These are phyloP conservation scores for Phytopythium sindhum DNA, from an alignment of 352 stramenopile species.

Conservation along the genomic window DNA sequence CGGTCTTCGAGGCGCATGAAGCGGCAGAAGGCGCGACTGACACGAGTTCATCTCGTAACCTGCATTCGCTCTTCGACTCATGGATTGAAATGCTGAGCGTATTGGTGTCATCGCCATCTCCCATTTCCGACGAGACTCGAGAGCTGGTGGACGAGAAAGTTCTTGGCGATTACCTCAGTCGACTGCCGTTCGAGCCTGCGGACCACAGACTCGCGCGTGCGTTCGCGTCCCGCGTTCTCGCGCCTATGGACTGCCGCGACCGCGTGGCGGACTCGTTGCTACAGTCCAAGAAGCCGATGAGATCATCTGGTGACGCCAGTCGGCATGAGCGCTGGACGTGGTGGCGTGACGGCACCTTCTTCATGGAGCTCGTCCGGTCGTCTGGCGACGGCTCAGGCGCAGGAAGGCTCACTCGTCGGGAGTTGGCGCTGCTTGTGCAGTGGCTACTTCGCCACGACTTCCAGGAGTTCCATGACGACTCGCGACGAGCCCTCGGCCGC, in stretches of 20 bases:
- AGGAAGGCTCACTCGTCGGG: conserved; percentile 14
- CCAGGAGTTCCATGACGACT: conserved; percentile 20
- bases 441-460: conserved; percentile 35
- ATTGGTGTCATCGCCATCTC: neutral
- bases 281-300: conserved; percentile 3
- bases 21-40: conserved; percentile 8
- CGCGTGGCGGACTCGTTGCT: conserved; percentile 16
- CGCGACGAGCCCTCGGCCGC: neutral
- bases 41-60: neutral
- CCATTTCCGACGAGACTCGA: conserved; percentile 9
- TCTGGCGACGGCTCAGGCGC: conserved; percentile 3
- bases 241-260: conserved; percentile 20
- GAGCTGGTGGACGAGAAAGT: conserved; percentile 15
- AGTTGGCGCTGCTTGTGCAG: conserved; percentile 24
- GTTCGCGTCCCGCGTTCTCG: conserved; percentile 25
- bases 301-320: neutral
- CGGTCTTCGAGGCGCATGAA: conserved; percentile 22
- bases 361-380: conserved; percentile 19
- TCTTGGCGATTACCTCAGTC: conserved; percentile 14
- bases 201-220: conserved; percentile 15
- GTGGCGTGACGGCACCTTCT: conserved; percentile 29
- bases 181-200: conserved; percentile 20
- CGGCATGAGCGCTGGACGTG: conserved; percentile 19
- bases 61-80: conserved; percentile 15
- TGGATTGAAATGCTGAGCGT: conserved; percentile 24